Conservation (phyloP, 441 rosid genomes). For the Isatis lusitanica region DNA sequence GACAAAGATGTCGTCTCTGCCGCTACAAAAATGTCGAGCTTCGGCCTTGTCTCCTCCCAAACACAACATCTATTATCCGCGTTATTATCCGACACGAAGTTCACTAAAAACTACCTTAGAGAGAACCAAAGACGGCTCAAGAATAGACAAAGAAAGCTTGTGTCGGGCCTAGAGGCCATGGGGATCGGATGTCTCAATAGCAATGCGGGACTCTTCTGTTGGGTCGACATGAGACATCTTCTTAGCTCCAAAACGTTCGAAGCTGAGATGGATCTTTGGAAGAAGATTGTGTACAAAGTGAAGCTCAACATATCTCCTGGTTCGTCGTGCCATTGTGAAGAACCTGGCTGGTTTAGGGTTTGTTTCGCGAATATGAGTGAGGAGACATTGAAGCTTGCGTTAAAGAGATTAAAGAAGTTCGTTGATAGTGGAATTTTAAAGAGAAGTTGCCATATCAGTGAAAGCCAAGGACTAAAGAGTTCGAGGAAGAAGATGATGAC, state of each 20-base stretch:
- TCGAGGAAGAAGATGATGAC: conserved; percentile 19
- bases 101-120: conserved; percentile 45
- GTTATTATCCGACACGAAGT: conserved; percentile 56
- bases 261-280: conserved; percentile 86
- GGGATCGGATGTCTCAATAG: conserved; percentile 53
- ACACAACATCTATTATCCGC: conserved; percentile 55
- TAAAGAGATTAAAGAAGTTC: conserved; percentile 16
- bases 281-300: conserved; percentile 60
- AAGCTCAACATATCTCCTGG: conserved; percentile 76
- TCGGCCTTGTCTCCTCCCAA: conserved; percentile 65
- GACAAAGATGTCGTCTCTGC: conserved; percentile 57
- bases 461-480: neutral
- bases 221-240: conserved; percentile 82
- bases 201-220: conserved; percentile 68
- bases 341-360: conserved; percentile 85
- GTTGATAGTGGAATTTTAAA: neutral
- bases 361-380: conserved; percentile 61
- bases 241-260: conserved; percentile 64
- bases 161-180: conserved; percentile 53
- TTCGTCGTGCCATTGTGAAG: conserved; percentile 77
- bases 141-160: conserved; percentile 43
- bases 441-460: neutral
- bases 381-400: conserved; percentile 28
- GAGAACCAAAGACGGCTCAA: conserved; percentile 51
- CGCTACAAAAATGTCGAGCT: conserved; percentile 60